A percentile compares a stretch with the other conserved stretches of the same genome.
Conservation (phyloP, 1,284 basidiomycete species). For the Gomphus sp. region DNA sequence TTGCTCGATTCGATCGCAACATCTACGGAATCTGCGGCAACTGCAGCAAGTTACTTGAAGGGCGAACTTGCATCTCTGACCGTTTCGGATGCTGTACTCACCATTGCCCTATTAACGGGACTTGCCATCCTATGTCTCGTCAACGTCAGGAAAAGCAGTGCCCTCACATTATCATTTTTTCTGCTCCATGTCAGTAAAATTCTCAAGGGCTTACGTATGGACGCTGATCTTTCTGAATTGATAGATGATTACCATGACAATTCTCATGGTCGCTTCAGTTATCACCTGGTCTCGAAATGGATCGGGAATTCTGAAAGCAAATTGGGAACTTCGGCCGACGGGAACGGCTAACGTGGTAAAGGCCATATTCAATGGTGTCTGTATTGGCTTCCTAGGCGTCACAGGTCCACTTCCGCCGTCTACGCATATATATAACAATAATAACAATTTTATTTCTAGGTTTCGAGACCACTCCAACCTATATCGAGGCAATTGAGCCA, state of each 20-base stretch:
- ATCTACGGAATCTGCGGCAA: slow-evolving; percentile 59
- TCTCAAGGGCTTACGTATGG: background rate
- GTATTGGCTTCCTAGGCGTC: slow-evolving; percentile 58
- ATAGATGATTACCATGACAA: slow-evolving; percentile 45
- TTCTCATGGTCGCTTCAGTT: slow-evolving; percentile 37
- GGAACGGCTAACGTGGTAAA: slow-evolving; percentile 25
- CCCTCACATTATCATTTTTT: slow-evolving; percentile 46
- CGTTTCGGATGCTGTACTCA: slow-evolving; percentile 40
- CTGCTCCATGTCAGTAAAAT: slow-evolving; percentile 41
- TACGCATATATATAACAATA: background rate
- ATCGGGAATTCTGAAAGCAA: slow-evolving; percentile 35
- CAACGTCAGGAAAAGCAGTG: slow-evolving; percentile 54
- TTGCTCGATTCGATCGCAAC: slow-evolving; percentile 60
- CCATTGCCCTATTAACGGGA: slow-evolving; percentile 38
- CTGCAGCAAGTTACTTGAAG: slow-evolving; percentile 54
- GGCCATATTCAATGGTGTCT: slow-evolving; percentile 54
- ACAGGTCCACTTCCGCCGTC: slow-evolving; percentile 38
- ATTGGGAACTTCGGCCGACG: slow-evolving; percentile 37
- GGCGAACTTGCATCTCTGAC: slow-evolving; percentile 46
- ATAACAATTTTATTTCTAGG: slow-evolving; percentile 26
- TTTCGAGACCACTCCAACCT: slow-evolving; percentile 40
- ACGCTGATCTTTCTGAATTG: background rate
- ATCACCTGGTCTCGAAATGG: slow-evolving; percentile 46
- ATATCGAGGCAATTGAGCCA: slow-evolving; percentile 48
- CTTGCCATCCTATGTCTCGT: slow-evolving; percentile 47